Evolutionary conservation across 1,284 basidiomycete species (phyloP), one percentile per base, ranked within the genome.

Genomic region (Sporisorium graminicola): DNA sequence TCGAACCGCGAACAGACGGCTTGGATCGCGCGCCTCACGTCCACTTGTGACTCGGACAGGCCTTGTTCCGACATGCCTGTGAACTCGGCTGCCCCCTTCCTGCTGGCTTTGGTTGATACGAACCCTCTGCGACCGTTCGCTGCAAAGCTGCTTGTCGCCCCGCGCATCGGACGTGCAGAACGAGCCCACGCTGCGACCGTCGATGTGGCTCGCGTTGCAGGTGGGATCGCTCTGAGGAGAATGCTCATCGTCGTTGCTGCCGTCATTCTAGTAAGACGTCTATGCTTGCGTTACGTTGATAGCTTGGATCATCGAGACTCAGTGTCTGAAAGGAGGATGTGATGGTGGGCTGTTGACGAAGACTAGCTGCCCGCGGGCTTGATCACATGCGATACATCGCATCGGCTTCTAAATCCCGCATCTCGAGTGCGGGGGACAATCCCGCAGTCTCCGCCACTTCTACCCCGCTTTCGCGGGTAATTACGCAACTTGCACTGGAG

Each of bases 41-140:
- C 78, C 6, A 74, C 31, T 47, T 80, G 78, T 22, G 78, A 74
- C 40, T 80, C 78, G 52, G 65, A 53, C 5, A 80, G 58, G 3
- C 77, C 77, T 43, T 66, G 59, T 31, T 79, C 73, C 10, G 75
- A 72, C 65, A 75, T 75, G 14, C 72, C 73, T 0, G 63, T 64
- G 57, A 70, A 75, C 14, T 66, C 57, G 4, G 60, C 61, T 13
- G 60, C 58, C n/a, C 47, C 46, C 14, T 42, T 35, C 3, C 0
- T 10, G 2, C 5, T 13, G 18, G 27, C 5, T 47, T 26, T 42
- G 9, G 63, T 31, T 16, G 63, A 47, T 2, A 59, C 27, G n/a
- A 72, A 66, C 2, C 18, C 33, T 27, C 46, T 22, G 3, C n/a
- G 26, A 5, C 10, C 14, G 16, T 2, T 3, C 16, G 10, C 0